Evolutionary conservation across 2,329 filamentous ascomycete genomes (phyloP).

Genomic region (Rhexocercosporidium sp.): DNA sequence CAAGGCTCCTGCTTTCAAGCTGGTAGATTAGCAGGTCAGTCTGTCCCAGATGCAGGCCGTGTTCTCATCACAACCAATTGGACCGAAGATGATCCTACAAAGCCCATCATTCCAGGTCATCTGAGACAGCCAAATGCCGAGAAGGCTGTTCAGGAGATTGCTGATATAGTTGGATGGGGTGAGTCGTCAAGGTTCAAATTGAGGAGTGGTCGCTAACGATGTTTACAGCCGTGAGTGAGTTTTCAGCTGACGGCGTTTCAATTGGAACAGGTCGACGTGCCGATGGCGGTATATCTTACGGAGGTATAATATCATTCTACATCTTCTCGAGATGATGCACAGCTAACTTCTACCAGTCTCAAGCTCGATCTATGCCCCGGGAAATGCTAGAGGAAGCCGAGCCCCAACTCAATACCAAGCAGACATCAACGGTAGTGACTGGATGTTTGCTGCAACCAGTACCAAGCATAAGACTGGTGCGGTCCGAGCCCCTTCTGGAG

Average conservation of each 20-base stretch:
- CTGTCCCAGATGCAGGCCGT: not conserved
- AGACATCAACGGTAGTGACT: not conserved
- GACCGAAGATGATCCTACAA: conserved; percentile 16
- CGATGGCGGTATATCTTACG: not conserved
- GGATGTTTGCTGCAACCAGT: not conserved
- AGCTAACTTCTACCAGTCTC: not conserved
- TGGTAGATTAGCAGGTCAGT: not conserved
- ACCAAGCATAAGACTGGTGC: not conserved
- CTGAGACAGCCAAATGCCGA: conserved; percentile 15
- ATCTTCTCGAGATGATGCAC: not conserved
- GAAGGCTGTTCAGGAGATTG: conserved; percentile 10
- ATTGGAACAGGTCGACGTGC: not conserved
- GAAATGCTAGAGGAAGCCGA: not conserved
- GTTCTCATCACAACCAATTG: conserved; percentile 20
- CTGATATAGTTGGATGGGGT: conserved; percentile 12
- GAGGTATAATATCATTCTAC: not conserved
- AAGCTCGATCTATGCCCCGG: not conserved
- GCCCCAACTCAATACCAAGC: not conserved
- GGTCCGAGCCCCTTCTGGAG: not conserved
- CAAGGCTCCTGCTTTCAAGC: not conserved
- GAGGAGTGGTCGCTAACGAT: not conserved
- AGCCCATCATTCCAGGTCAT: conserved; percentile 24
- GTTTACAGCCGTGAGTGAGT: not conserved
- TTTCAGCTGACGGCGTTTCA: not conserved
- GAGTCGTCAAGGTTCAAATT: not conserved